Conservation (phyloP, 2,329 filamentous ascomycete genomes). For the Fusarium caatingaense region DNA sequence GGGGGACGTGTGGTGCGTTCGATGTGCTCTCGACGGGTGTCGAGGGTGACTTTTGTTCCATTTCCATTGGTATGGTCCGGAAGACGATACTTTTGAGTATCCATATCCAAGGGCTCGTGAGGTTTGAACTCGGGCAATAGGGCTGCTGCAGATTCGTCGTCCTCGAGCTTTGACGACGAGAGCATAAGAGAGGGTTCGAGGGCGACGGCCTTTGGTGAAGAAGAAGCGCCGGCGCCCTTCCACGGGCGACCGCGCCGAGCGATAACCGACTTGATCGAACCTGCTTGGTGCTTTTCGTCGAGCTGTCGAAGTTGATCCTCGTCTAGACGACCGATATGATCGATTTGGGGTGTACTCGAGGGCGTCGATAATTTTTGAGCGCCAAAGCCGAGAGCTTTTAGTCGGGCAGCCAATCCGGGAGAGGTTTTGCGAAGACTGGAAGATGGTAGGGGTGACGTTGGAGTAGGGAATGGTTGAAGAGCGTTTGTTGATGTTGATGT, state of each 20-base stretch:
- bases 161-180: constrained; percentile 47
- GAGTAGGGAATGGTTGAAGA: constrained; percentile 36
- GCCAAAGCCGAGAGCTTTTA: constrained; percentile 73
- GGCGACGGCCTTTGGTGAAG: constrained; percentile 44
- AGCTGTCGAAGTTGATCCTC: constrained; percentile 77
- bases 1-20: constrained; percentile 60
- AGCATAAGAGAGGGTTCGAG: constrained; percentile 41
- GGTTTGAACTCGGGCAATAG: constrained; percentile 65
- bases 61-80: constrained; percentile 77
- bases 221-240: constrained; percentile 69
- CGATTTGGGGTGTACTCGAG: constrained; percentile 47
- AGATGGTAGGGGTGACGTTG: constrained; percentile 44
- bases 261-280: constrained; percentile 62
- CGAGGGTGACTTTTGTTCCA: constrained; percentile 71
- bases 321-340: constrained; percentile 74
- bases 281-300: constrained; percentile 73
- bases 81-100: constrained; percentile 79
- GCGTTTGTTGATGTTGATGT: constrained; percentile 43
- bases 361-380: constrained; percentile 53
- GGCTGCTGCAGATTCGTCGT: constrained; percentile 44
- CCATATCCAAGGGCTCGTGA: constrained; percentile 68
- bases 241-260: constrained; percentile 77
- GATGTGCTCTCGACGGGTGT: constrained; percentile 68
- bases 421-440: constrained; percentile 66
- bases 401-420: constrained; percentile 71